phyloP scores from a whole-genome alignment of 805 yeast species.

The Lipomyces sp. region DNA sequence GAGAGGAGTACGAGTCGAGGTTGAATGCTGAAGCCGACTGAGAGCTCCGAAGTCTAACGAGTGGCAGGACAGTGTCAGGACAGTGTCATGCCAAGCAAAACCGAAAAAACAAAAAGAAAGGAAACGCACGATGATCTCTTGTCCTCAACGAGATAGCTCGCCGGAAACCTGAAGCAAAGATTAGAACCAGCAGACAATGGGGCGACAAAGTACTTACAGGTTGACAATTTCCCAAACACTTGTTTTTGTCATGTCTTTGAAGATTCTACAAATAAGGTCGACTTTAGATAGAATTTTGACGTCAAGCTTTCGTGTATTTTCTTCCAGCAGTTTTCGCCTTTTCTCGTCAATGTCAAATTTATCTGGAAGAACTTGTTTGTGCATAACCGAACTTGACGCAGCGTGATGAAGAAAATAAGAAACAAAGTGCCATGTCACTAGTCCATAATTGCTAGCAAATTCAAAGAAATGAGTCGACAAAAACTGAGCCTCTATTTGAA shows the following conservation, averaged over 20 bases:
- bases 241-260: slow-evolving; percentile 17
- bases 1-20: slow-evolving; percentile 24
- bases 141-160: slow-evolving; percentile 14
- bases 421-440: slow-evolving; percentile 10
- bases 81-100: too few relatives aligned
- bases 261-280: slow-evolving; percentile 14
- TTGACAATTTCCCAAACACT: slow-evolving; percentile 19
- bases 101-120: too few relatives aligned
- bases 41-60: slow-evolving; percentile 17
- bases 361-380: slow-evolving; percentile 14
- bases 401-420: slow-evolving; percentile 12
- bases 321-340: slow-evolving; percentile 15
- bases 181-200: neutral
- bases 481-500: slow-evolving; percentile 14
- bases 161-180: slow-evolving; percentile 10
- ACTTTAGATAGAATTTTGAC: slow-evolving; percentile 3
- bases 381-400: neutral
- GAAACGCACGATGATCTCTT: slow-evolving; percentile 14
- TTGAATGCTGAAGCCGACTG: slow-evolving; percentile 7
- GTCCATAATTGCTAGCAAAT: slow-evolving; percentile 12
- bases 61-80: neutral
- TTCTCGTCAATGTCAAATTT: slow-evolving; percentile 22
- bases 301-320: slow-evolving; percentile 10
- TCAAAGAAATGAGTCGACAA: slow-evolving; percentile 13
- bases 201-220: slow-evolving; percentile 2